These are phyloP conservation scores for Lasiodiplodia citricola DNA, from an alignment of 2,329 filamentous ascomycete genomes.

Conservation along the genomic window DNA sequence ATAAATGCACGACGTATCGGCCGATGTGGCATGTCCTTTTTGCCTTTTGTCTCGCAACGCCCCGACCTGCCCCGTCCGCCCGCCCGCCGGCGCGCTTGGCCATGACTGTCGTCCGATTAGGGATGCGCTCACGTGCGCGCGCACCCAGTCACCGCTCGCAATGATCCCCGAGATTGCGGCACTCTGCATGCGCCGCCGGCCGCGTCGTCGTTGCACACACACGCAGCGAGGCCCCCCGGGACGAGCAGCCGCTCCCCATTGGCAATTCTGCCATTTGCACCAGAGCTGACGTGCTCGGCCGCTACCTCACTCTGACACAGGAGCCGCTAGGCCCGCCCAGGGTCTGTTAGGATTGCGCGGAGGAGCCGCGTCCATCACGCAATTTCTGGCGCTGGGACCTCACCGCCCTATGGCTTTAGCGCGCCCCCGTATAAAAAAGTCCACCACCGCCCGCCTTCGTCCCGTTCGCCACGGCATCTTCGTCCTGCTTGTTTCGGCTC, in stretches of 20 bases:
- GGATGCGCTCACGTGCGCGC: constrained; percentile 6
- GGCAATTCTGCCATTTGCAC: constrained; percentile 17
- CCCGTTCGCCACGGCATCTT: neutral
- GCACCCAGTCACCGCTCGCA: neutral
- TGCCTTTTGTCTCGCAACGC: constrained; percentile 7
- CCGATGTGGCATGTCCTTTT: constrained; percentile 1
- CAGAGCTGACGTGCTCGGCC: constrained; percentile 23
- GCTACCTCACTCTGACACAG: constrained; percentile 21
- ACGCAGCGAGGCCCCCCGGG: neutral
- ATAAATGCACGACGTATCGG: constrained; percentile 15
- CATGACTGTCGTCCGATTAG: constrained; percentile 11
- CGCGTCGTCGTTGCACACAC: constrained; percentile 1
- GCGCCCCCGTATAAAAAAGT: constrained; percentile 17
- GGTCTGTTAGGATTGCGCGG: constrained; percentile 5
- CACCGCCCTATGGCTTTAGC: constrained; percentile 14
- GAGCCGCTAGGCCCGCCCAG: constrained; percentile 11
- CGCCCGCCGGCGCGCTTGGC: constrained; percentile 3
- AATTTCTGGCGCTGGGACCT: constrained; percentile 21
- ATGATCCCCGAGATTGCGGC: constrained; percentile 20
- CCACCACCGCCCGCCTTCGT: neutral
- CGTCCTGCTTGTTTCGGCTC: neutral
- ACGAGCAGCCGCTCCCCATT: neutral
- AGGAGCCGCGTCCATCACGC: constrained; percentile 25
- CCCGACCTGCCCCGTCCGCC: neutral
- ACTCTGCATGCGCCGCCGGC: constrained; percentile 4